Conservation (phyloP, 805 yeast species). For the Wickerhamomyces rabaulensis region DNA sequence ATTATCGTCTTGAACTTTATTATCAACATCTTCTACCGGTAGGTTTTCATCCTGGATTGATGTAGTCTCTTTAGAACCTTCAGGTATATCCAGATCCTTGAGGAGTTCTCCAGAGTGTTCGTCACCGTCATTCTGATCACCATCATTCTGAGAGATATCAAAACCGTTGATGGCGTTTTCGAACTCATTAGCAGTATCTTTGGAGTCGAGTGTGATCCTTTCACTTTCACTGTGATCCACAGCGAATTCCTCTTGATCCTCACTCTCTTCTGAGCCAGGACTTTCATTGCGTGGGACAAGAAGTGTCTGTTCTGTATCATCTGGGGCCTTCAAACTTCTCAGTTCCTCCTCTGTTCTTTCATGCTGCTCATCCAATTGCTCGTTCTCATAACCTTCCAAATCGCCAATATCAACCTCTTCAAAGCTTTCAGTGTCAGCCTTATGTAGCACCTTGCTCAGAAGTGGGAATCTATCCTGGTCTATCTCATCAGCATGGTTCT, state of each 20-base stretch:
- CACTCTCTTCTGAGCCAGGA: background rate
- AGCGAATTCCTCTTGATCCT: background rate
- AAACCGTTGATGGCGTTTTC: background rate
- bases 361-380: background rate
- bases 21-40: no score
- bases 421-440: background rate
- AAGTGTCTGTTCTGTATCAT: no score
- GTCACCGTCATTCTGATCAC: slow-evolving; percentile 3
- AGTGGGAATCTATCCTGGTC: slow-evolving; percentile 4
- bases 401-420: background rate
- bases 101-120: background rate
- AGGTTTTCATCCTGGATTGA: no score
- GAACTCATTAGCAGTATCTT: background rate
- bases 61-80: no score
- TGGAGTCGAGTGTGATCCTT: background rate
- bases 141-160: background rate
- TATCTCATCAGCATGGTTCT: background rate
- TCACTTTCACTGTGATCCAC: background rate
- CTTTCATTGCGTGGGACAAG: background rate
- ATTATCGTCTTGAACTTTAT: background rate
- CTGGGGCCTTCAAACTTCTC: background rate
- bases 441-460: slow-evolving; percentile 1
- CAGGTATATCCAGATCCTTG: background rate
- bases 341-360: background rate
- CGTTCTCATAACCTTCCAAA: background rate